Percentiles rank a stretch among this genome's conserved stretches.
Conservation (phyloP, 2,329 filamentous ascomycete species). For the Sclerotinia spermophila region DNA sequence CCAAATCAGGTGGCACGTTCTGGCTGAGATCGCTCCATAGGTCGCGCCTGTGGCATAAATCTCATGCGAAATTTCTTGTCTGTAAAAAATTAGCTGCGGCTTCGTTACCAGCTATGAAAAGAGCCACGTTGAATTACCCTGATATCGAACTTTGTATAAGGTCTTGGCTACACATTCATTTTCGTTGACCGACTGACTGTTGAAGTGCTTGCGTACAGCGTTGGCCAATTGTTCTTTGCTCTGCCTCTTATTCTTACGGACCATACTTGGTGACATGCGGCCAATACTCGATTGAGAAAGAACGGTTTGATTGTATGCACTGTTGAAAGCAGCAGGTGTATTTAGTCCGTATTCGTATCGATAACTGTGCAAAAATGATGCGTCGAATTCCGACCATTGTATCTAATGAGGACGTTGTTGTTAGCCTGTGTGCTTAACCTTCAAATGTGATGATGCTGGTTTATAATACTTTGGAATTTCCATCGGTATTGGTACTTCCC, state of each 20-base stretch:
- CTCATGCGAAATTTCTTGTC: slow-evolving; percentile 41
- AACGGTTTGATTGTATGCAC: slow-evolving; percentile 58
- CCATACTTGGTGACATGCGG: slow-evolving; percentile 71
- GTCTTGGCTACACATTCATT: slow-evolving; percentile 72
- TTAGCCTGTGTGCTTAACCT: slow-evolving; percentile 9
- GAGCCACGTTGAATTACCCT: slow-evolving; percentile 29
- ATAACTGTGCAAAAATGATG: slow-evolving; percentile 68
- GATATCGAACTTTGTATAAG: slow-evolving; percentile 38
- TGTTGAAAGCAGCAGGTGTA: slow-evolving; percentile 66
- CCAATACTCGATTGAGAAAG: slow-evolving; percentile 64
- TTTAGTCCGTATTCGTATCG: slow-evolving; percentile 69
- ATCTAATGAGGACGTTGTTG: slow-evolving; percentile 40
- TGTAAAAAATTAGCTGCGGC: slow-evolving; percentile 26
- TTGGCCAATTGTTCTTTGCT: slow-evolving; percentile 69
- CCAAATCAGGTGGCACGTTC: not conserved
- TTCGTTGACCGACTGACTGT: slow-evolving; percentile 72
- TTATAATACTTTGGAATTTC: slow-evolving; percentile 34
- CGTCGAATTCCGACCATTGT: slow-evolving; percentile 65
- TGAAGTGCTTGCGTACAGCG: slow-evolving; percentile 78
- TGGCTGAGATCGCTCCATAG: slow-evolving; percentile 14
- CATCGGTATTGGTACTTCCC: slow-evolving; percentile 25
- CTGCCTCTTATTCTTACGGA: slow-evolving; percentile 61
- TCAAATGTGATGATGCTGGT: not conserved
- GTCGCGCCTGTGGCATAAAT: slow-evolving; percentile 37
- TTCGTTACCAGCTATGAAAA: not conserved